Base-by-base conservation (phyloP, 768 basidiomycete genomes). In the Boletellus ananas region DNA sequence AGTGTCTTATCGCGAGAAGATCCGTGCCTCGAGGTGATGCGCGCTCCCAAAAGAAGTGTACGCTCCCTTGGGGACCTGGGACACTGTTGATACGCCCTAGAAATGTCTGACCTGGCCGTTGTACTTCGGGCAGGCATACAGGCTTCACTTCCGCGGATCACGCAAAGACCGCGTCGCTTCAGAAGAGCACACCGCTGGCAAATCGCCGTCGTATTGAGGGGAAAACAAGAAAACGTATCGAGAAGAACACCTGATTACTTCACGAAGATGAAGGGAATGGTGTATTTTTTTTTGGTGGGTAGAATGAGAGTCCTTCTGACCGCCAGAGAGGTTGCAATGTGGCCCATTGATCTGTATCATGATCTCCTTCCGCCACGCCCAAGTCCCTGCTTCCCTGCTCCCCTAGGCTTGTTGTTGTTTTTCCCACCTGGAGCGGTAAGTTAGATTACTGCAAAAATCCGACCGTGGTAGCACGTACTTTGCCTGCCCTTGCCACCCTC, bases 231-330 rank as follows among this genome's bases (percentile, higher is more conserved):
- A 36, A 34, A 45, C 37, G 25, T 39, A 46, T 33, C 18, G 18
- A 43, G 37, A 50, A 51, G 38, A 60, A 63, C 60, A 47, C 54
- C 62, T 49, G 59, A 54, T 47, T 51, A 51, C 52, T 59, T 34
- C 47, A 25, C 20, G 34, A 51, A 47, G 10, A 6, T 18, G 1
- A 38, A 37, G 16, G 41, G 41, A 18, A 38, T 5, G 17, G 2
- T 31, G 21, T 34, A 13, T 35, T 58, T 23, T 60, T 51, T 52
- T 37, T 35, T 41, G 9, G 36, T 9, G 17, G 41, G 39, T 23
- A 9, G 50, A 33, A 35, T 21, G 20, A 21, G 18, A 40, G 21
- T 48, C 45, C 38, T 38, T 16, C n/a, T 42, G 36, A 23, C 38
- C 45, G 45, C 45, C 49, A 16, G 29, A 33, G 18, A 38, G n/a